Base-by-base conservation (phyloP, 805 yeast species). In the Pichia nakasei region DNA sequence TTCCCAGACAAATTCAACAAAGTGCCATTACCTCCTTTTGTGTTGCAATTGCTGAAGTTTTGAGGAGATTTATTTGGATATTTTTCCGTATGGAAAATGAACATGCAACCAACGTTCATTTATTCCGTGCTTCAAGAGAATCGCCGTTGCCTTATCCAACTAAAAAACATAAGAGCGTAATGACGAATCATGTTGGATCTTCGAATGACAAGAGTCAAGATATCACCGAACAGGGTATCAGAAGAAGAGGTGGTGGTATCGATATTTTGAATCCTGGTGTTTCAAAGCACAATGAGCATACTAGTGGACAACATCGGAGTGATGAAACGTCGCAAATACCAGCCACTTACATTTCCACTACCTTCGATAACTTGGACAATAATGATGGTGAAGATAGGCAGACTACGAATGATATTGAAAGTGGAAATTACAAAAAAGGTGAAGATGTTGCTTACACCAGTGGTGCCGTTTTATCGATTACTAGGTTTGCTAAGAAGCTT, bases 61-160 rank as follows among this genome's bases (percentile, higher is more conserved):
- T 84, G 3, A 73, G 98, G 58, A 72, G 98, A 57, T 83, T 86
- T 52, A 66, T 91, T 13, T 93, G 98, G 98, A 71, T 87, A 8
- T 75, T 85, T 39, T 82, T 93, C 68, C 80, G 98, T 66, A 83
- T 93, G 74, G 98, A 93, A 54, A 93, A 93, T 63, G 97, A 93
- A 62, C 98, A 93, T 61, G 82, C 89, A 38, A 80, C 97, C 0
- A 91, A 91, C 58, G 95, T 88, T 11, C 79, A 78, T 44, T 65
- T 87, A 37, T 85, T 81, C 62, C 73, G 95, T 50, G 97, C 97
- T 0, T 81, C 94, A 9, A 77, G 94, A 46, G 96, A 91, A 48
- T 68, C 86, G 9, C 85, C 91, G 2, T 65, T 91, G 43, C 98
- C 98, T 0, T 91, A 87, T 50, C 75, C 78, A 2, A 38, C 35